These are phyloP conservation scores for Ustilago tritici DNA, from an alignment of 1,284 basidiomycete genomes.

Conservation along the genomic window DNA sequence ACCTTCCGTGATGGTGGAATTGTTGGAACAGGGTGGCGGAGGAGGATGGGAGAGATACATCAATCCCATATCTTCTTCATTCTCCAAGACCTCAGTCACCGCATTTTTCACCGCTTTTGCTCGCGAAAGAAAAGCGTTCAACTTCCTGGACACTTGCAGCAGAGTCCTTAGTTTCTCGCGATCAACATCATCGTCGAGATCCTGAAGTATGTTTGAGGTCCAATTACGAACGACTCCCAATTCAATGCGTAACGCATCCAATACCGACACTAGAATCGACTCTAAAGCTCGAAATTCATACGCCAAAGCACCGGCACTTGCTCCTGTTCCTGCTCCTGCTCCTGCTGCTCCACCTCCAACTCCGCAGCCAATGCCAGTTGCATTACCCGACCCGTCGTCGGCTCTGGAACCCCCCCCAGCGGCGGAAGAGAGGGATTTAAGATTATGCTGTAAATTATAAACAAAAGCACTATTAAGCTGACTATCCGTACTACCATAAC, in stretches of 20 bases:
- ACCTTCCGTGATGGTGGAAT: background rate
- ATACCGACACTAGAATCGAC: slow-evolving; percentile 59
- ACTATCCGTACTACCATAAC: slow-evolving; percentile 55
- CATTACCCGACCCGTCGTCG: too few species aligned
- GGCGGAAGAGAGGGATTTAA: slow-evolving; percentile 12
- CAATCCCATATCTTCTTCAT: slow-evolving; percentile 80
- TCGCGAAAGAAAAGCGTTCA: slow-evolving; percentile 56
- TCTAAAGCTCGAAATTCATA: slow-evolving; percentile 67
- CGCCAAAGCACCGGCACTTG: slow-evolving; percentile 33
- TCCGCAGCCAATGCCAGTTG: too few species aligned
- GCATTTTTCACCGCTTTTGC: slow-evolving; percentile 56
- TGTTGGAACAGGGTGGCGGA: background rate
- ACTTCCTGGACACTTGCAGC: slow-evolving; percentile 59
- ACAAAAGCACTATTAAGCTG: slow-evolving; percentile 62
- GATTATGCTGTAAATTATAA: slow-evolving; percentile 64
- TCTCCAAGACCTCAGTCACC: slow-evolving; percentile 61
- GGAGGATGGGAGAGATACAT: slow-evolving; percentile 76
- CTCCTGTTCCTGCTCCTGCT: background rate
- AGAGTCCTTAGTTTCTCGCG: slow-evolving; percentile 60
- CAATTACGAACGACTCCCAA: slow-evolving; percentile 53
- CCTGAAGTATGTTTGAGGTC: slow-evolving; percentile 51
- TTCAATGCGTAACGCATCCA: slow-evolving; percentile 62
- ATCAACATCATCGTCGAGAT: slow-evolving; percentile 64
- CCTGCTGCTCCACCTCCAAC: too few species aligned
- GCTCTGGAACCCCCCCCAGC: too few species aligned